A percentile compares a stretch with the other conserved stretches of the same genome.
These are phyloP conservation scores for Lotus japonicus DNA, from an alignment of 306 rosid genomes.

Conservation along the genomic window DNA sequence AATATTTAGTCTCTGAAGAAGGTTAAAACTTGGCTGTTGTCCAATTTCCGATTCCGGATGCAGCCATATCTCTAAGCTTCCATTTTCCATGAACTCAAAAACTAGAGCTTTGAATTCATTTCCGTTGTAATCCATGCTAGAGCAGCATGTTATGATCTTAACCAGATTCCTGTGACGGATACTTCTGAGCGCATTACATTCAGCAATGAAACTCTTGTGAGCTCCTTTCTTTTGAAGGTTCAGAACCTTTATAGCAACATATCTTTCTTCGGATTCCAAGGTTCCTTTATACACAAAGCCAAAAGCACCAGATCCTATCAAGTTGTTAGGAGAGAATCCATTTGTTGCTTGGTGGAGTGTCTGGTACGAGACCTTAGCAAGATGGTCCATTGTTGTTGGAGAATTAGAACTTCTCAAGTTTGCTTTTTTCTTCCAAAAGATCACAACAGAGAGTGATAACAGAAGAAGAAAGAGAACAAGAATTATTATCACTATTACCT, in stretches of 20 bases:
- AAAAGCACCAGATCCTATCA: constrained; percentile 25
- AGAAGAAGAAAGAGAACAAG: neutral
- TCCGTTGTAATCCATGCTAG: constrained; percentile 13
- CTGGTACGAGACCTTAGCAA: constrained; percentile 12
- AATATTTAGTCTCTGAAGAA: constrained; percentile 17
- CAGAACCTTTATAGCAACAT: constrained; percentile 11
- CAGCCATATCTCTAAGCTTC: constrained; percentile 24
- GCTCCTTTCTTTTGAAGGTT: constrained; percentile 23
- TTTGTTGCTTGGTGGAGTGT: constrained; percentile 18
- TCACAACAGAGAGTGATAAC: neutral
- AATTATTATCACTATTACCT: neutral
- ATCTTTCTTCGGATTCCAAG: neutral
- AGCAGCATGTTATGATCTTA: constrained; percentile 20
- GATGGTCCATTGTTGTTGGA: neutral
- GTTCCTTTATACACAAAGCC: constrained; percentile 19
- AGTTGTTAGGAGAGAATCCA: constrained; percentile 23
- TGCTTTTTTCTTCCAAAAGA: neutral
- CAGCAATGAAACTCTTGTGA: constrained; percentile 21
- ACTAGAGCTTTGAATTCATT: constrained; percentile 24
- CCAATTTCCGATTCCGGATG: neutral
- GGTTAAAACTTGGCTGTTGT: neutral
- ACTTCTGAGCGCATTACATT: constrained; percentile 18
- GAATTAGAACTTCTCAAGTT: neutral
- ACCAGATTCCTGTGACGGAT: constrained; percentile 22
- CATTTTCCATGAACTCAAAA: constrained; percentile 18